A percentile compares a stretch with the other conserved stretches of the same genome.
Evolutionary conservation across 75 land plant genomes (phyloP).

Genomic region (Cryptomeria japonica): DNA sequence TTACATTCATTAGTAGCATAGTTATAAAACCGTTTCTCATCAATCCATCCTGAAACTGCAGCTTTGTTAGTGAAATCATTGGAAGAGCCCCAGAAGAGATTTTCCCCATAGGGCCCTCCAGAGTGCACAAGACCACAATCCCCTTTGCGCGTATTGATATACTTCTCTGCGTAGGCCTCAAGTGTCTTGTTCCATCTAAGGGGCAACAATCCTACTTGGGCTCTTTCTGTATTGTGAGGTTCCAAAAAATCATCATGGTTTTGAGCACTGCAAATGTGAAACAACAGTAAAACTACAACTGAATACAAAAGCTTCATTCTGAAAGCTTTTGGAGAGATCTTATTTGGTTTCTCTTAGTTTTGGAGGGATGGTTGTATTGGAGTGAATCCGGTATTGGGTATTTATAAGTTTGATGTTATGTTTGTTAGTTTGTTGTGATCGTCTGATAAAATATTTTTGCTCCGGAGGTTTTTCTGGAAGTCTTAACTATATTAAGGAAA

Average conservation of each 20-base stretch:
- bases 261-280: background rate
- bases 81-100: constrained; percentile 39
- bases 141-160: constrained; percentile 16
- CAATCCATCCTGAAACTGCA: constrained; percentile 28
- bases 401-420: too few species aligned
- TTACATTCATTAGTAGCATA: constrained; percentile 38
- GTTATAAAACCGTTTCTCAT: constrained; percentile 25
- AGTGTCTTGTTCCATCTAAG: constrained; percentile 36
- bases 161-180: constrained; percentile 33
- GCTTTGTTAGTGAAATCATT: constrained; percentile 23
- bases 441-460: background rate
- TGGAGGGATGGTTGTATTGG: too few species aligned
- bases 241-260: constrained; percentile 11
- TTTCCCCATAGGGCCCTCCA: constrained; percentile 35
- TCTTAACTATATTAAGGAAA: background rate
- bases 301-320: background rate
- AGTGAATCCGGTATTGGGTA: too few species aligned
- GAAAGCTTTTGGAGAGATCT: background rate
- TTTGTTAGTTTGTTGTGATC: background rate
- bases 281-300: background rate
- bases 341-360: too few species aligned
- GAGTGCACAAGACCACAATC: constrained; percentile 31
- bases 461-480: background rate
- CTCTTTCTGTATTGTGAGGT: constrained; percentile 36
- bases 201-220: constrained; percentile 20